These are phyloP conservation scores for Angophora floribunda DNA, from an alignment of 345 rosid species.

Conservation along the genomic window DNA sequence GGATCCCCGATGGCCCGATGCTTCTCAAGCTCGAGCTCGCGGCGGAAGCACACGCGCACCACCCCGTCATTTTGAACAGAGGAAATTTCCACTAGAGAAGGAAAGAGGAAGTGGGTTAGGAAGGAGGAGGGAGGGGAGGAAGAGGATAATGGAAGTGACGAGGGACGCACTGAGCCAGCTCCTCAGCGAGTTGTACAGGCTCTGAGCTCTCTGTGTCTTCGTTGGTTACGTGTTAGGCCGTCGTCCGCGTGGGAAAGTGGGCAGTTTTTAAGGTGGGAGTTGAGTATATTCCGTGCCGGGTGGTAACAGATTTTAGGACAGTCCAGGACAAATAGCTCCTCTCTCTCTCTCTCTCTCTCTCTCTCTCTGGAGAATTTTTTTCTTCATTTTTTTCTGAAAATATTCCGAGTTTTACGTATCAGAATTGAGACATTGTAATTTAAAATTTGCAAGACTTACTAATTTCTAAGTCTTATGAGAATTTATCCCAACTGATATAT, in stretches of 20 bases:
- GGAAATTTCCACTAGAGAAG: not conserved
- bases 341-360: not conserved
- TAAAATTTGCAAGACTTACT: too few relatives aligned
- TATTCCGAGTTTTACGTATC: too few relatives aligned
- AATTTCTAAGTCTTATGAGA: too few relatives aligned
- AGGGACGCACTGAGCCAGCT: not conserved
- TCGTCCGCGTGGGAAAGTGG: not conserved
- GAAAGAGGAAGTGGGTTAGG: not conserved
- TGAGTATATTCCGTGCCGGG: not conserved
- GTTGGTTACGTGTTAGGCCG: not conserved
- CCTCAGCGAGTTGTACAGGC: not conserved
- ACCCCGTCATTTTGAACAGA: conserved; percentile 19
- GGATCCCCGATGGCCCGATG: not conserved
- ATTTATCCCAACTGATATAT: too few relatives aligned
- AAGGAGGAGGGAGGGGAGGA: not conserved
- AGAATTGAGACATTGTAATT: too few relatives aligned
- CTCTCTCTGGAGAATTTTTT: too few relatives aligned
- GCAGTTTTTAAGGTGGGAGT: not conserved
- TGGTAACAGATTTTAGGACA: not conserved
- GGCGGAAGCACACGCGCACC: conserved; percentile 45
- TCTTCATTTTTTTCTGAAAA: too few relatives aligned
- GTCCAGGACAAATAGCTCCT: not conserved
- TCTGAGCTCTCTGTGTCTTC: not conserved
- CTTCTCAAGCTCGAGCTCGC: conserved; percentile 23
- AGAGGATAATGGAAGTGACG: not conserved